A percentile compares a stretch with the other conserved stretches of the same genome.
Evolutionary conservation across 1,284 basidiomycete genomes (phyloP).

Genomic region (Tilletia indica): DNA sequence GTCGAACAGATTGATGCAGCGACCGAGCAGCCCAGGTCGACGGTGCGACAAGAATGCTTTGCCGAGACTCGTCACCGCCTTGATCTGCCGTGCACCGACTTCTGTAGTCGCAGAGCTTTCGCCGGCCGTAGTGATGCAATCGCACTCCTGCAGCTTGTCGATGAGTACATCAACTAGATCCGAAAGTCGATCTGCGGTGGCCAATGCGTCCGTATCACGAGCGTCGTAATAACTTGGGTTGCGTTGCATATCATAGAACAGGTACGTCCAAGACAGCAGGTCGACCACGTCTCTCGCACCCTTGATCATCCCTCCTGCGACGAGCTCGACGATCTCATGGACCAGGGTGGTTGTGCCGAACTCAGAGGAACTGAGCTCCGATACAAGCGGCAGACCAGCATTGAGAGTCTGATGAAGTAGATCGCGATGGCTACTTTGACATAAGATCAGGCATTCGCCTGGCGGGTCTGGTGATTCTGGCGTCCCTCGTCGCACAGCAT

Average conservation of each 20-base stretch:
- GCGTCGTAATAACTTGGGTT: conserved; percentile 87
- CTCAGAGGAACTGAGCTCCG: conserved; percentile 61
- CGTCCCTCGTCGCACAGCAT: conserved; percentile 68
- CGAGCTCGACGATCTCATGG: conserved; percentile 57
- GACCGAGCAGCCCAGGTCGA: conserved; percentile 30
- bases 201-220: conserved; percentile 32
- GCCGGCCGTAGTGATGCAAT: background rate
- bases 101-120: background rate
- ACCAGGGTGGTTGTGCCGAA: background rate
- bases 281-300: conserved; percentile 62
- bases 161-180: conserved; percentile 24
- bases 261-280: conserved; percentile 78
- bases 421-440: conserved; percentile 80
- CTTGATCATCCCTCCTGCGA: conserved; percentile 22
- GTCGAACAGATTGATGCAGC: conserved; percentile 26
- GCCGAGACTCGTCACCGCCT: conserved; percentile 28
- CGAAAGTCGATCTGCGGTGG: conserved; percentile 30
- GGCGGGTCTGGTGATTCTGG: conserved; percentile 29
- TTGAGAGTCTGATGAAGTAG: conserved; percentile 75
- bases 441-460: conserved; percentile 69
- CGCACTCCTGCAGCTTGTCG: conserved; percentile 23
- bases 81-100: background rate
- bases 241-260: conserved; percentile 68
- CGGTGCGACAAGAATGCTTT: conserved; percentile 23
- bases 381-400: conserved; percentile 86